Evolutionary conservation across 164 flowering plant species (phyloP), one percentile per base, ranked within the genome.

Genomic region (Nymphaea thermarum): DNA sequence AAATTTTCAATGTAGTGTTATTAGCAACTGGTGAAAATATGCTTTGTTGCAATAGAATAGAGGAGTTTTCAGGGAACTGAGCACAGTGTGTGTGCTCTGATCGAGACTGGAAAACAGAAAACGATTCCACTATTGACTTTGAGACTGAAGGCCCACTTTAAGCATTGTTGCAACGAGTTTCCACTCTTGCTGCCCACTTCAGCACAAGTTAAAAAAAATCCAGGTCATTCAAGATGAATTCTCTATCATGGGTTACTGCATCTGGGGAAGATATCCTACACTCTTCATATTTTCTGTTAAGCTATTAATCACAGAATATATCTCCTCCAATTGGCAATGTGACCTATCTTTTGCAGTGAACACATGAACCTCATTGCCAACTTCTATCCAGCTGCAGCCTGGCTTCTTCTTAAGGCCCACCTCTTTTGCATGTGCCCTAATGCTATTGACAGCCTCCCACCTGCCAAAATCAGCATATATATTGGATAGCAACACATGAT

Each of bases 341-440:
- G 81, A 79, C 36, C 17, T 55, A 66, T 80, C 86, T 59, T 81
- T 63, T 12, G 84, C 86, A 63, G 67, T 62, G 71, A 83, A 83
- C 43, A 73, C 64, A 70, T 79, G 80, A 41, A 76, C 43, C 7
- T 72, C 71, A 70, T 68, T 78, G 65, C 76, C 65, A 17, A 81
- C 72, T 71, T 76, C 79, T 64, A 81, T 69, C 84, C 86, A 83
- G 65, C 86, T 83, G 73, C 86, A 80, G 4, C 84, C 84, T 12
- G 82, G 80, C 43, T 53, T 71, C 71, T 82, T 82, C 57, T 65
- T 74, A 11, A 79, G 75, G 44, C 82, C 82, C 71, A 43, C 60
- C 42, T 71, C 75, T 69, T 78, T 80, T 42, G 81, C 77, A 11
- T 68, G 67, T 18, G 77, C 68, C 74, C 82, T 76, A 53, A 81